A percentile compares a stretch with the other conserved stretches of the same genome.
Evolutionary conservation across 2,329 filamentous ascomycete genomes (phyloP).

Genomic region (Thermothelomyces thermophilus): DNA sequence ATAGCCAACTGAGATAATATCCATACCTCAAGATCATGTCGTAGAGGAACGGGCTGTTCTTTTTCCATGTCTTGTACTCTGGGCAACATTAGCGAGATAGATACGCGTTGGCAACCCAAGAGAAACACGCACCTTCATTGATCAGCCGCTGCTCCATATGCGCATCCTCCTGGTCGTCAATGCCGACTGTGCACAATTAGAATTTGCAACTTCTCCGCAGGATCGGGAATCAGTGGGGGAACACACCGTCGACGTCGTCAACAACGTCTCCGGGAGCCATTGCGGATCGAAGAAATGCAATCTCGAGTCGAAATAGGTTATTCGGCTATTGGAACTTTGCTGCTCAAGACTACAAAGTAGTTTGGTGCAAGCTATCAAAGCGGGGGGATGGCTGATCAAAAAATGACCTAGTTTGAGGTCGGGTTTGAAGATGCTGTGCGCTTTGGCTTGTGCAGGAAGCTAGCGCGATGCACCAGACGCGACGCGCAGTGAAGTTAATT

Average conservation of each 20-base stretch:
- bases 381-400: not conserved
- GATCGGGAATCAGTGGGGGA: not conserved
- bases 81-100: constrained; percentile 8
- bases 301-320: not conserved
- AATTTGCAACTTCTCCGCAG: constrained; percentile 7
- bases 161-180: constrained; percentile 62
- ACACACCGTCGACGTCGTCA: constrained; percentile 44
- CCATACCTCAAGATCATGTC: constrained; percentile 81
- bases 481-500: constrained; percentile 14
- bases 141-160: constrained; percentile 78
- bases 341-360: too few species aligned
- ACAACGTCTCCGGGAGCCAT: constrained; percentile 45
- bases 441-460: not conserved
- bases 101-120: too few species aligned
- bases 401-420: not conserved
- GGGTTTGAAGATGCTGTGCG: not conserved
- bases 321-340: too few species aligned
- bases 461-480: constrained; percentile 7
- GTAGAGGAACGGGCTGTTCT: constrained; percentile 97
- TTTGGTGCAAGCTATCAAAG: not conserved
- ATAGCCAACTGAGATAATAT: constrained; percentile 21
- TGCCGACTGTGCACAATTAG: constrained; percentile 35
- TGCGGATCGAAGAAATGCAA: not conserved
- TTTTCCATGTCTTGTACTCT: constrained; percentile 99
- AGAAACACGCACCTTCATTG: constrained; percentile 82